Conservation (phyloP, 441 rosid species). For the Omphalea diandra region DNA sequence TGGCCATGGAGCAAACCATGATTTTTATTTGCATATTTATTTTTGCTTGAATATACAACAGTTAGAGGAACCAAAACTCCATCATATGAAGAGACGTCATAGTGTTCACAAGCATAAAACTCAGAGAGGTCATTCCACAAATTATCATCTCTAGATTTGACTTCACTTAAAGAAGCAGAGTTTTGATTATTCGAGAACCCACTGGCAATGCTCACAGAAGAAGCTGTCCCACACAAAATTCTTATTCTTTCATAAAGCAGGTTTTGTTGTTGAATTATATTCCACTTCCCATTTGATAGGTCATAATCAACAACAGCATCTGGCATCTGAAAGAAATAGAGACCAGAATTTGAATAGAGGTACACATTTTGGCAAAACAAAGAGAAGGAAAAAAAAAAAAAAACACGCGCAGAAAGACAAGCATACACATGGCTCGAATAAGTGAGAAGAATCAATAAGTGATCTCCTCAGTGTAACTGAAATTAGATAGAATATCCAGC, state of each 20-base stretch:
- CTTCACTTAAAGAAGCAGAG: conserved; percentile 37
- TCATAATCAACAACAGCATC: conserved; percentile 96
- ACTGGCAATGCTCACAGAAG: conserved; percentile 39
- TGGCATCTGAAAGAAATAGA: conserved; percentile 67
- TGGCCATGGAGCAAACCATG: conserved; percentile 91
- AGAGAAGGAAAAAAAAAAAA: neutral
- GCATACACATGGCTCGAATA: neutral
- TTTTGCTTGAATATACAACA: conserved; percentile 56
- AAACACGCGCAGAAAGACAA: neutral
- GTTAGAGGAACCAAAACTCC: conserved; percentile 82
- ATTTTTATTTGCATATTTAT: conserved; percentile 40
- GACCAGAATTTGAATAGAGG: conserved; percentile 17
- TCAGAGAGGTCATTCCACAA: conserved; percentile 92
- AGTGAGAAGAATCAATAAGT: neutral
- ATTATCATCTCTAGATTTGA: conserved; percentile 50
- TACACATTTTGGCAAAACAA: neutral
- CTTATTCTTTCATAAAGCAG: conserved; percentile 89
- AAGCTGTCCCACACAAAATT: conserved; percentile 71
- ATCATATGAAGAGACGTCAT: conserved; percentile 67
- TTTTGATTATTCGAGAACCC: conserved; percentile 35
- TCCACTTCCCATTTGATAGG: conserved; percentile 79
- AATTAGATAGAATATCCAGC: neutral
- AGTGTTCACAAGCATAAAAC: conserved; percentile 75
- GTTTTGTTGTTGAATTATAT: conserved; percentile 89
- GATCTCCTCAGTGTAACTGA: neutral